Base-by-base conservation (phyloP, 805 yeast species). In the Kodamaea nitidulidarum region DNA sequence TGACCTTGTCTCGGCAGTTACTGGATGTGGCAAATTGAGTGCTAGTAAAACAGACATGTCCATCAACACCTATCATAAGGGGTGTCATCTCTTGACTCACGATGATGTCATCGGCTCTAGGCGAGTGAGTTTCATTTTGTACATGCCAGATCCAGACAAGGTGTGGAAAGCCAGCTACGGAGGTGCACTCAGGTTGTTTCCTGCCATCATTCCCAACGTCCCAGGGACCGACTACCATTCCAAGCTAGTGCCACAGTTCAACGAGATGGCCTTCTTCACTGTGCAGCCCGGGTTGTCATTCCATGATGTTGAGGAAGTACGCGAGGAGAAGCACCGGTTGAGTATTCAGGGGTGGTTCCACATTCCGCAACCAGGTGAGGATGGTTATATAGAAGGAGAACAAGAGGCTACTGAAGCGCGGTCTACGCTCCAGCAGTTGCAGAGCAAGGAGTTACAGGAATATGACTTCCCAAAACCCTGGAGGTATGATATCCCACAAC, bases 341-440 rank as follows among this genome's bases (percentile, higher is more conserved):
- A 86, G 96, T 0, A 87, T 93, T 44, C 96, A 93, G 54, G 99
- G 99, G 1, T 95, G 99, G 99, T 95, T 91, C 57, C 99, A 93
- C 60, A 86, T 90, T 38, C 99, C 99, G 3, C 98, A 93, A 58
- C 67, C 66, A 8, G 97, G 95, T 7, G 99, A 93, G 61, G 80
- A 76, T 24, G 98, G 97, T 0, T 91, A 61, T 54, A 73, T 80
- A 14, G 78, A 77, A 26, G 95, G 95, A 4, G 96, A 88, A 55
- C 88, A 87, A 58, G 91, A 82, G 52, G 76, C 68, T 26, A 80
- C 85, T 1, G 88, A 82, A 49, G 82, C 84, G 0, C 71, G 73
- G 51, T 78, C 88, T 31, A 86, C 96, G 0, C 71, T 88, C 45
- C 88, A 84, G 54, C 91, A 78, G 54, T 63, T 88, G 43, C 91